These are phyloP conservation scores for Coleophoma eucalyptorum DNA, from an alignment of 2,329 filamentous ascomycete genomes.

Conservation along the genomic window DNA sequence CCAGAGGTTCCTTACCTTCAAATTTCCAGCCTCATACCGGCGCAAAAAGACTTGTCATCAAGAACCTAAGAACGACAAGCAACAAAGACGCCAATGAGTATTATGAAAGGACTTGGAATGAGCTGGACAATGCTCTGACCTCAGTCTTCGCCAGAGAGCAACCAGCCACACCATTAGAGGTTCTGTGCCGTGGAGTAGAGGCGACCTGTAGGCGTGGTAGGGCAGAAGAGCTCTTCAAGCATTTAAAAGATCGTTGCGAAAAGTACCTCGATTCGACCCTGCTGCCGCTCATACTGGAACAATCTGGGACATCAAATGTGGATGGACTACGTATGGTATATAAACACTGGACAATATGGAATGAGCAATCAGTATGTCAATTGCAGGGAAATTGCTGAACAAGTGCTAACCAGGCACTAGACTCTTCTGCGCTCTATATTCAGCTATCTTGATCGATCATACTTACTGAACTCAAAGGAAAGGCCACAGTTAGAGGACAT, in stretches of 20 bases:
- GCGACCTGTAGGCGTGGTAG: slow-evolving; percentile 80
- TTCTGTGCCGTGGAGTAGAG: slow-evolving; percentile 86
- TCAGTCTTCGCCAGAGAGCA: slow-evolving; percentile 66
- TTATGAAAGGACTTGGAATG: slow-evolving; percentile 69
- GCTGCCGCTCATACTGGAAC: slow-evolving; percentile 47
- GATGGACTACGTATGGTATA: slow-evolving; percentile 56
- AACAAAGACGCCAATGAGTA: slow-evolving; percentile 67
- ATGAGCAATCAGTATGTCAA: slow-evolving; percentile 63
- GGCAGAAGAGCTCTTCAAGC: slow-evolving; percentile 62
- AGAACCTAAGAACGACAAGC: slow-evolving; percentile 72
- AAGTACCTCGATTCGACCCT: slow-evolving; percentile 62
- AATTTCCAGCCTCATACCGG: slow-evolving; percentile 70
- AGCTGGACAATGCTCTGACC: slow-evolving; percentile 69
- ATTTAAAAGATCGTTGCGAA: slow-evolving; percentile 64
- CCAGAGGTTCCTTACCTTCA: slow-evolving; percentile 11
- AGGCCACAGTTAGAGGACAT: slow-evolving; percentile 75
- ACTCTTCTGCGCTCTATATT: slow-evolving; percentile 82
- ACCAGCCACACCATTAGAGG: slow-evolving; percentile 74
- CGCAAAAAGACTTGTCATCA: slow-evolving; percentile 85
- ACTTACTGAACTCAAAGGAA: slow-evolving; percentile 71
- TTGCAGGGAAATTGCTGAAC: not conserved
- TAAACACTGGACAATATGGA: slow-evolving; percentile 73
- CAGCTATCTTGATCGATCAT: slow-evolving; percentile 90
- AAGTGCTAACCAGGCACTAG: slow-evolving; percentile 34
- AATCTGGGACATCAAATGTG: slow-evolving; percentile 50